Evolutionary conservation across 2,329 filamentous ascomycete genomes (phyloP).

Genomic region (Emmonsiellopsis sp.): DNA sequence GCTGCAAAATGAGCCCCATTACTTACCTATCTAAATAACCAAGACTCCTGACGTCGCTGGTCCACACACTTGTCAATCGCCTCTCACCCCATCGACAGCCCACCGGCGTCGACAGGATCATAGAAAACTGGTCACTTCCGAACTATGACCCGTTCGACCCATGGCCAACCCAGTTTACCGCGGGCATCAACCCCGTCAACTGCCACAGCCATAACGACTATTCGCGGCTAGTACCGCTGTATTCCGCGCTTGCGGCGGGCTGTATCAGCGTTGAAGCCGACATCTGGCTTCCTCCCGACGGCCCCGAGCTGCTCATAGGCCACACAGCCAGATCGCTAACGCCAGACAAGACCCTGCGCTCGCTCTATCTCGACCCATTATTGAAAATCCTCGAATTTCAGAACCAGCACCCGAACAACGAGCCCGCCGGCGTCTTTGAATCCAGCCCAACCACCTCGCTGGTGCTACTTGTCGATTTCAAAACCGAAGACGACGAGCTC

Average conservation of each 20-base stretch:
- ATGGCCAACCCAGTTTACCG: background rate
- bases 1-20: too few relatives aligned
- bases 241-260: constrained; percentile 29
- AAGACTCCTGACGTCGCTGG: too few relatives aligned
- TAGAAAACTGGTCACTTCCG: too few relatives aligned
- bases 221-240: constrained; percentile 31
- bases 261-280: constrained; percentile 38
- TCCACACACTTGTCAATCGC: too few relatives aligned
- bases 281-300: constrained; percentile 28
- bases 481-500: constrained; percentile 40
- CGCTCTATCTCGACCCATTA: constrained; percentile 31
- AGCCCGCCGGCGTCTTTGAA: constrained; percentile 45
- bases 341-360: constrained; percentile 27
- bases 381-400: constrained; percentile 20
- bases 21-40: too few relatives aligned
- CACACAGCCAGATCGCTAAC: constrained; percentile 29
- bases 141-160: too few relatives aligned
- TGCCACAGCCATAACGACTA: constrained; percentile 38
- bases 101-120: too few relatives aligned
- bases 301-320: constrained; percentile 33
- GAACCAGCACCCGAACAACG: constrained; percentile 15
- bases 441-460: constrained; percentile 45
- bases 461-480: constrained; percentile 60
- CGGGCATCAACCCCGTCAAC: constrained; percentile 6
- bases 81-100: too few relatives aligned